Evolutionary conservation across 225 moss, liverwort and hornwort genomes (phyloP).

Genomic region (Lunularia cruciata): DNA sequence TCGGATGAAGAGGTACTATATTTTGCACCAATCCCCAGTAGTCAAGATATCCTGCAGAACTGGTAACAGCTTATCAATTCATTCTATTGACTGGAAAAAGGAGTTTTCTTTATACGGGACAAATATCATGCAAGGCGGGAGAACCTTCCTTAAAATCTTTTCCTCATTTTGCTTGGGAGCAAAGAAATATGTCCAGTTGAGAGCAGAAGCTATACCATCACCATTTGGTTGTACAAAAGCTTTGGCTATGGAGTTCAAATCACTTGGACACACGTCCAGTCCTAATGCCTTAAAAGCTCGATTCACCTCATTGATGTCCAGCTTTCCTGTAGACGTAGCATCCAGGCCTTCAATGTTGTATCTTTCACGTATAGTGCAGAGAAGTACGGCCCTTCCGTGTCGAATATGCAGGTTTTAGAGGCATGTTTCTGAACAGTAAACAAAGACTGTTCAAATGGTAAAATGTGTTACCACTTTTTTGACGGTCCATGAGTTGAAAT

Average conservation of each 20-base stretch:
- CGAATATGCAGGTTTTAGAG: too few species aligned
- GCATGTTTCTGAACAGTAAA: too few species aligned
- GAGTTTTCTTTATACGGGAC: too few species aligned
- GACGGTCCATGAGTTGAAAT: conserved; percentile 47
- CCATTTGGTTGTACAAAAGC: conserved; percentile 42
- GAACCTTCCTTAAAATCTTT: too few species aligned
- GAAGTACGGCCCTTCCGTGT: too few species aligned
- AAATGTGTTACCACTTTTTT: conserved; percentile 47
- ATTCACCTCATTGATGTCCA: conserved; percentile 42
- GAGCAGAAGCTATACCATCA: conserved; percentile 27
- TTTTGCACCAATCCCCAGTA: conserved; percentile 42
- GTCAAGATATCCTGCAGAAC: conserved; percentile 41
- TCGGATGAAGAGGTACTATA: conserved; percentile 34
- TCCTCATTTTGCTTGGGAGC: not conserved
- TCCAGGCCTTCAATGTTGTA: not conserved
- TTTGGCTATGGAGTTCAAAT: conserved; percentile 37
- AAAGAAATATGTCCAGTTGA: not conserved
- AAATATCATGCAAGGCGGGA: too few species aligned
- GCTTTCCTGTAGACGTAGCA: conserved; percentile 40
- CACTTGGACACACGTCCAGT: conserved; percentile 33
- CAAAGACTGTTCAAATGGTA: too few species aligned
- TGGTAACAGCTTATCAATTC: too few species aligned
- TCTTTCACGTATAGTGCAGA: too few species aligned
- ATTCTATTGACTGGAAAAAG: too few species aligned
- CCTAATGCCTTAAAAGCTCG: conserved; percentile 38